Percentiles rank a stretch among this genome's conserved stretches.
Evolutionary conservation across 345 rosid species (phyloP).

Genomic region (Tarenaya hassleriana): DNA sequence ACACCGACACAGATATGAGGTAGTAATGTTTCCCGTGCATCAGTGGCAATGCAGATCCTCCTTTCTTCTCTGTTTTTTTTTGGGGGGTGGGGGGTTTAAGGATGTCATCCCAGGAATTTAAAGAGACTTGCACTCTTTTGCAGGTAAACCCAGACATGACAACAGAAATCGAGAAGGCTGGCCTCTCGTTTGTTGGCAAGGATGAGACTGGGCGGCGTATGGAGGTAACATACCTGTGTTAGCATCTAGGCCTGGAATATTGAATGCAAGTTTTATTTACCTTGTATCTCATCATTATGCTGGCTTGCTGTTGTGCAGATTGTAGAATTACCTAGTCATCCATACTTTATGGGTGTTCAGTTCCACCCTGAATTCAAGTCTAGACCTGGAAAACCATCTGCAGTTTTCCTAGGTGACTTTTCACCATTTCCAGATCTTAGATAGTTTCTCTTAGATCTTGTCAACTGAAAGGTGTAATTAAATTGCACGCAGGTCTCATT

Average conservation of each 20-base stretch:
- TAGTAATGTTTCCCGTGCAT: conserved; percentile 14
- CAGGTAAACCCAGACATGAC: conserved; percentile 78
- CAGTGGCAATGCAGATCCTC: background rate
- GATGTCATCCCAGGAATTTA: too few relatives aligned
- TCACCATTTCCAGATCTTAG: too few relatives aligned
- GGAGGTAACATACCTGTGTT: conserved; percentile 46
- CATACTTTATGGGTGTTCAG: conserved; percentile 69
- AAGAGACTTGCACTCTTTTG: conserved; percentile 6
- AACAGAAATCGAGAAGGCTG: conserved; percentile 56
- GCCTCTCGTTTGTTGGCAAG: conserved; percentile 68
- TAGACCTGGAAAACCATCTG: conserved; percentile 90
- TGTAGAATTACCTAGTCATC: conserved; percentile 54
- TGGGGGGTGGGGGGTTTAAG: too few relatives aligned
- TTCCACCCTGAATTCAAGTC: conserved; percentile 98
- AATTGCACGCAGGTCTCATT: conserved; percentile 46
- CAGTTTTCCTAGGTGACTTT: conserved; percentile 59
- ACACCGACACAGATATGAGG: conserved; percentile 84
- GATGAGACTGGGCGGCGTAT: conserved; percentile 67
- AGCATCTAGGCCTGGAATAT: conserved; percentile 1
- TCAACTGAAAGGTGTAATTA: too few relatives aligned
- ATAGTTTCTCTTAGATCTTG: too few relatives aligned
- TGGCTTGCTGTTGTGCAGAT: conserved; percentile 34
- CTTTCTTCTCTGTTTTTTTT: too few relatives aligned
- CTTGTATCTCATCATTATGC: conserved; percentile 5
- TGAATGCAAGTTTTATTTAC: background rate